Evolutionary conservation across 148 eudicot species (phyloP), one percentile per base, ranked within the genome.

Genomic region (Linanthus parryae): DNA sequence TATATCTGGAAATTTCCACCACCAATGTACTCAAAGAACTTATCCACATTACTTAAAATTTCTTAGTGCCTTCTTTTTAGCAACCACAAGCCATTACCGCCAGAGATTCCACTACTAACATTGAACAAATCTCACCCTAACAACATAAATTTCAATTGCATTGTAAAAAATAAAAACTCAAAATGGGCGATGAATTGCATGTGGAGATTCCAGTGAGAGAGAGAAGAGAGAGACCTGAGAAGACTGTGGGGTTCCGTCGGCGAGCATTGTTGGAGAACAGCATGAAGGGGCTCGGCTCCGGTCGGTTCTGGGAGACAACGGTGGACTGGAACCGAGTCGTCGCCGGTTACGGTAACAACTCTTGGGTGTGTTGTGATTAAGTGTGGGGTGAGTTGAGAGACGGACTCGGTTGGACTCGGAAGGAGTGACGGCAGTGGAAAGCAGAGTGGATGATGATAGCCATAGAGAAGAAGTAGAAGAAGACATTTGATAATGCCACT

Each of bases 191-290:
- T n/a, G n/a, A n/a, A n/a, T n/a, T 31, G 33, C 25, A 14, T 26
- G 36, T 31, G 21, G 2, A 1, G 13, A 16, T 6, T 39, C 33
- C 11, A 16, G 17, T 24, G 10, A n/a, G 3, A 17, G 15, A 4
- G 7, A 1, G 18, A 40, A 63, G 13, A 6, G 13, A 28, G 31
- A 41, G 19, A 64, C 70, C 62, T 59, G 53, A 35, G 65, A 46
- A 58, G 69, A 38, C 9, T 68, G 38, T 28, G 52, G 29, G 52
- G 39, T 18, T 21, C 51, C 63, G 52, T 44, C 59, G 51, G 44
- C 25, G 11, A 67, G 57, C 64, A 62, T 66, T 7, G 71, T 26
- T 14, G 47, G 40, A 54, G 42, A 65, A 57, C 71, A 65, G 58
- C 37, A n/a, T n/a, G n/a, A 22, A 41, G 10, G 30, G 20, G 39